Base-by-base conservation (phyloP, 768 basidiomycete species). In the Naganishia friedmannii region DNA sequence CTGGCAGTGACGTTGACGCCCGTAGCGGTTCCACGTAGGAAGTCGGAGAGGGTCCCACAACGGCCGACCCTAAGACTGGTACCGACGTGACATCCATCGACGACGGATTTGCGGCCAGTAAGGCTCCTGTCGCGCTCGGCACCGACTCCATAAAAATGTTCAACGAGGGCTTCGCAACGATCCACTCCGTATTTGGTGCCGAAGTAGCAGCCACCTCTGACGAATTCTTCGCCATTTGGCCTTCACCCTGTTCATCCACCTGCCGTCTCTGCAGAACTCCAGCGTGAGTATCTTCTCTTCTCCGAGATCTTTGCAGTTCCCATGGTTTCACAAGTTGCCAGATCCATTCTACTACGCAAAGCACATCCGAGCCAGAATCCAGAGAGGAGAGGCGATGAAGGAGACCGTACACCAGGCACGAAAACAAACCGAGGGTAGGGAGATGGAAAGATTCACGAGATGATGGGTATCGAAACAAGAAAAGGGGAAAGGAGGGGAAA, bases 311-410 rank as follows among this genome's bases (percentile, higher is more conserved):
- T 5, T 8, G 57, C 34, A 37, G 34, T 15, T 3, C 0, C 57
- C 57, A 58, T 8, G 57, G 57, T n/a, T 58, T 23, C 17, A 58
- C 57, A 7, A 58, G 57, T 19, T 23, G 31, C 34, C 57, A 37
- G 4, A 58, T 34, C n/a, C 21, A 8, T 21, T 19, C 57, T 34
- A 58, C 57, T 58, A 37, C 13, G 7, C 48, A 23, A 23, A n/a
- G 48, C 48, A 51, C 48, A 26, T n/a, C 48, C 21, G 7, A 51
- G 21, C 48, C 48, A 51, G n/a, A 51, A 23, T 3, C 48, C 4
- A n/a, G 48, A 51, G n/a, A 51, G 23, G n/a, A 23, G 15, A 10
- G 15, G 15, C 15, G 15, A 51, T 21, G 48, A 51, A 51, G 48
- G 48, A 51, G 23, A n/a, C 42, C 42, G 42, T 13, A 37, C 7